Evolutionary conservation across 306 rosid species (phyloP).

Genomic region (Vigna trinervia): DNA sequence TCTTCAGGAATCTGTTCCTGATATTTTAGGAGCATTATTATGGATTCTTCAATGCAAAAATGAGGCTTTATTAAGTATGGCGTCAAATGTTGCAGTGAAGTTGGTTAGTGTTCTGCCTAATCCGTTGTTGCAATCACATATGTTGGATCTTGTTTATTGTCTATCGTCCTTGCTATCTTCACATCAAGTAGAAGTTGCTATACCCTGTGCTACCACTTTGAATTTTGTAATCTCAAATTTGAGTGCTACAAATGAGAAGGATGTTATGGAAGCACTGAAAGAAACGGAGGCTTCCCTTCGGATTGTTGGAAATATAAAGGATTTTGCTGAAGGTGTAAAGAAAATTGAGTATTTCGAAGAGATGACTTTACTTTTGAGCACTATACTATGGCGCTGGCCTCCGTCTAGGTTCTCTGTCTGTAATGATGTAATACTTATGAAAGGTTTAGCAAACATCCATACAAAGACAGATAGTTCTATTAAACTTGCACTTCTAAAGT

Average conservation of each 20-base stretch:
- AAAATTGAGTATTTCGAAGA: slow-evolving; percentile 61
- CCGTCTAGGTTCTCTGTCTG: slow-evolving; percentile 72
- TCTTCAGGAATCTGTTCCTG: slow-evolving; percentile 71
- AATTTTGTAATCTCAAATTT: slow-evolving; percentile 62
- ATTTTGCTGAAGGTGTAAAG: slow-evolving; percentile 47
- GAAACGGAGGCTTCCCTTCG: slow-evolving; percentile 53
- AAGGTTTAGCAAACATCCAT: slow-evolving; percentile 54
- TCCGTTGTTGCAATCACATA: slow-evolving; percentile 53
- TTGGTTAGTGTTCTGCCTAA: slow-evolving; percentile 62
- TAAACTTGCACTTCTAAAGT: slow-evolving; percentile 67
- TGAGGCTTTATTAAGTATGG: slow-evolving; percentile 54
- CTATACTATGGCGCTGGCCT: slow-evolving; percentile 73
- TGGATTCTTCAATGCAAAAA: slow-evolving; percentile 77
- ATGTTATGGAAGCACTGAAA: slow-evolving; percentile 65
- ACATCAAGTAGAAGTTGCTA: slow-evolving; percentile 60
- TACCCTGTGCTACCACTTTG: slow-evolving; percentile 69
- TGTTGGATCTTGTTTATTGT: slow-evolving; percentile 70
- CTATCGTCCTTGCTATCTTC: slow-evolving; percentile 66
- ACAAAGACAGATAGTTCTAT: slow-evolving; percentile 47
- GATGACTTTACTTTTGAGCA: slow-evolving; percentile 78
- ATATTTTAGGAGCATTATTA: slow-evolving; percentile 68
- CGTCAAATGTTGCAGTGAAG: slow-evolving; percentile 67
- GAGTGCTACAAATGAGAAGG: slow-evolving; percentile 60
- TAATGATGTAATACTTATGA: slow-evolving; percentile 63
- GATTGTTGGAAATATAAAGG: slow-evolving; percentile 53